Conservation (phyloP, 129 eudicot genomes). For the Silybum marianum region DNA sequence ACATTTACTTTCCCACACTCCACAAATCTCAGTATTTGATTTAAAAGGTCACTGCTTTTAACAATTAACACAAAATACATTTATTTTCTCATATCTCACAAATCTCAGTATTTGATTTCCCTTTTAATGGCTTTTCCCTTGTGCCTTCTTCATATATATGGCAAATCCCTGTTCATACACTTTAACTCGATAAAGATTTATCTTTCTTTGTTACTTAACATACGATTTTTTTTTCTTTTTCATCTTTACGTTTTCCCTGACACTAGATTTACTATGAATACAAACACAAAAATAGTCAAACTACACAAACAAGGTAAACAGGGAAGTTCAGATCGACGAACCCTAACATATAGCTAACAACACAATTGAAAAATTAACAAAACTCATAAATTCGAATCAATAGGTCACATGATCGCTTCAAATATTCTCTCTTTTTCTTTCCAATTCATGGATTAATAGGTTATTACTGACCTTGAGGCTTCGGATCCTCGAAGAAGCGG, state of each 20-base stretch:
- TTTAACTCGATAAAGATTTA: background rate
- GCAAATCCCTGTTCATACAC: background rate
- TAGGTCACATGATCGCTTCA: slow-evolving; percentile 22
- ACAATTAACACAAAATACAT: background rate
- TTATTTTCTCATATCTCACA: background rate
- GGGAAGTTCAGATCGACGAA: slow-evolving; percentile 21
- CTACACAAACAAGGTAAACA: slow-evolving; percentile 1
- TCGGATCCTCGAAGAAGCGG: slow-evolving; percentile 71
- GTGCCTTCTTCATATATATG: background rate
- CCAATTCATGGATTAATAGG: background rate
- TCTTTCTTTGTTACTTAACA: background rate
- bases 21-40: background rate
- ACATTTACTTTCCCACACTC: background rate
- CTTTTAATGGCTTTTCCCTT: background rate
- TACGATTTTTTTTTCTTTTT: background rate
- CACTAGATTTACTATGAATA: slow-evolving; percentile 9
- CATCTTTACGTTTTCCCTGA: background rate
- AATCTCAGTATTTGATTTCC: background rate
- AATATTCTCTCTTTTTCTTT: background rate
- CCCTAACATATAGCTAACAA: background rate
- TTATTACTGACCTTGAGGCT: slow-evolving; percentile 55
- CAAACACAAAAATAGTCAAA: slow-evolving; percentile 11
- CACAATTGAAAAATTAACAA: background rate
- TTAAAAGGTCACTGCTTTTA: background rate
- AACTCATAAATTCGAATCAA: background rate